Base-by-base conservation (phyloP, 2,329 filamentous ascomycete species). In the Aureobasidium sp. region DNA sequence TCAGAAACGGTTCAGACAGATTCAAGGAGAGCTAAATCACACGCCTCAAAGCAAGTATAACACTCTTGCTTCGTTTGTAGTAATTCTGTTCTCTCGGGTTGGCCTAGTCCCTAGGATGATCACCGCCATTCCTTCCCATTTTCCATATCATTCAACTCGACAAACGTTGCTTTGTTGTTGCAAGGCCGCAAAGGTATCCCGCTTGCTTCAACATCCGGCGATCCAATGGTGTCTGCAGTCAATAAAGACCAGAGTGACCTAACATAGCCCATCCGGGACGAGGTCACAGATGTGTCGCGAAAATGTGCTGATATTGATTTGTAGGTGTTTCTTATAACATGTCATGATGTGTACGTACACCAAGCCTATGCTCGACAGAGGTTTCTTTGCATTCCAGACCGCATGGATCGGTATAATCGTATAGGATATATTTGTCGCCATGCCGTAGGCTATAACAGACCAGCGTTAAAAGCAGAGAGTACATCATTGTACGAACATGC, bases 391-490 rank as follows among this genome's bases (percentile, higher is more conserved):
- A 4, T 67, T 68, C 66, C 69, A 68, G 0, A 71, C 63, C 0
- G 70, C 67, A 27, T 65, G 62, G 8, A 70, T 64, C 1, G 69
- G 69, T 29, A 71, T 65, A 1, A 68, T 58, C 1, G 69, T 66
- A 53, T 68, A 70, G 25, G 70, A 58, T 3, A 71, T 45, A 48
- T 71, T 69, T 2, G 69, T 68, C 5, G 69, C 56, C 25, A 70
- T 66, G 7, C 65, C 67, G 47, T 69, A 69, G 29, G 67, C 68
- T 70, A 41, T 42, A 29, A 15, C 6, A 53, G 5, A 15, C 58
- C 11, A 63, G 39, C 25, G 37, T 12, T n/a, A 17, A 27, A 65
- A 5, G n/a, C 3, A 25, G 36, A 44, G 15, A 36, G 14, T 9
- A 45, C 11, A 27, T 11, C 14, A 14, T 45, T 39, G 14, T 31